Conservation (phyloP, 306 rosid genomes). For the Medicago truncatula region DNA sequence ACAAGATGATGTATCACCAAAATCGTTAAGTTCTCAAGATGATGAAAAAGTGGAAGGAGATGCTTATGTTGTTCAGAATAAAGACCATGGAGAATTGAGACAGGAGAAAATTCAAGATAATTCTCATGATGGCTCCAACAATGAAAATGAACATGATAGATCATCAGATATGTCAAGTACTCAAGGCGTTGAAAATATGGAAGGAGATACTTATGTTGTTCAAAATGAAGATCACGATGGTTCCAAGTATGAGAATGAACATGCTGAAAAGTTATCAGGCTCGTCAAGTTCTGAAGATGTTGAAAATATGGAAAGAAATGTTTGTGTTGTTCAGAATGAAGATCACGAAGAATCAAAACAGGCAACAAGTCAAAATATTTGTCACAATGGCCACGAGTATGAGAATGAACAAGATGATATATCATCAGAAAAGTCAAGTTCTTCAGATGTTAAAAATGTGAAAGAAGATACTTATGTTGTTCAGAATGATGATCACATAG, state of each 20-base stretch:
- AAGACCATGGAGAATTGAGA: neutral
- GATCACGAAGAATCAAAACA: neutral
- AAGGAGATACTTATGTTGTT: neutral
- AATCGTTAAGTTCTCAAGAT: neutral
- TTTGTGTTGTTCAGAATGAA: neutral
- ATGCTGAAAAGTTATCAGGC: constrained; percentile 4
- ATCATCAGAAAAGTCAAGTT: constrained; percentile 21
- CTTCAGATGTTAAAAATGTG: constrained; percentile 42
- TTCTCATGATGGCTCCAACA: neutral
- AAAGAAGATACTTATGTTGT: constrained; percentile 43
- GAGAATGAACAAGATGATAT: constrained; percentile 32
- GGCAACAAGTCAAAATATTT: neutral
- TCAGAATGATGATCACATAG: constrained; percentile 39
- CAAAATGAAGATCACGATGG: constrained; percentile 2
- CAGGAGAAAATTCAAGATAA: neutral
- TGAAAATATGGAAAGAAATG: constrained; percentile 46
- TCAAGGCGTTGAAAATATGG: neutral
- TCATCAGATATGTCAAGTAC: neutral
- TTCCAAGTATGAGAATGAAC: constrained; percentile 21
- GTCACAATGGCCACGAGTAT: constrained; percentile 13
- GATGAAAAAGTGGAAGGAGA: neutral
- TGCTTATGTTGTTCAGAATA: neutral
- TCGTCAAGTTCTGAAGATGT: constrained; percentile 37
- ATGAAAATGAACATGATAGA: neutral
- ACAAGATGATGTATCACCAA: constrained; percentile 23